Base-by-base conservation (phyloP, 2,329 filamentous ascomycete species). In the Myrmaecium sp. region DNA sequence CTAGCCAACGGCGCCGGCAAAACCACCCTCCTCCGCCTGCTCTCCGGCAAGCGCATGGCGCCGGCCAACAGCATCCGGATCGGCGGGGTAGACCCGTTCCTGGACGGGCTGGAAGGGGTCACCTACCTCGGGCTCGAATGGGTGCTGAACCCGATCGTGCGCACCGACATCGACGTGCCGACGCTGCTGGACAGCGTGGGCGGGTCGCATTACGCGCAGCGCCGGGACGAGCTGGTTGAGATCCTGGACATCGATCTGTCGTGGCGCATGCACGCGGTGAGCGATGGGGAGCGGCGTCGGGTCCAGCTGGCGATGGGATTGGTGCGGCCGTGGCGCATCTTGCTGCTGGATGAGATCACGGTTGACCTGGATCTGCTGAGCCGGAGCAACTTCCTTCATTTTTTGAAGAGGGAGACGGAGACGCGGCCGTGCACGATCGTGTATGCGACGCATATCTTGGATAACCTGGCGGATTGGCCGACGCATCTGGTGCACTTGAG, bases 281-380 rank as follows among this genome's bases (percentile, higher is more conserved):
- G 73, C 1, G 89, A 98, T 45, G 89, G 89, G 27, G 89, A 98
- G 60, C 60, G 89, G 10, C 66, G 89, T 10, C 66, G 89, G 11
- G 89, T 98, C 5, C 89, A 98, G 59, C 64, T 98, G 5, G 84
- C 84, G 33, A 98, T 98, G 89, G 89, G 89, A 0, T 61, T 98
- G 6, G 55, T 98, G 23, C 65, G 86, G 3, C 89, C 89, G 1
- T 98, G 89, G 89, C 74, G 71, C 7, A 76, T 98, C 3, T 60
- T 98, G 15, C 62, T 98, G 28, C 66, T 98, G 21, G 89, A 98
- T 47, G 86, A 95, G 52, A 93, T 95, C 50, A 98, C 89, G 1
- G 89, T 98, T 6, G 89, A 98, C 51, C 60, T 98, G 33, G 89
- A 98, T 52, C 66, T 98, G 31, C 65, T 94, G 33, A 79, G 71